Evolutionary conservation across 768 basidiomycete genomes (phyloP), one percentile per base, ranked within the genome.

Genomic region (Tylopilus sp.): DNA sequence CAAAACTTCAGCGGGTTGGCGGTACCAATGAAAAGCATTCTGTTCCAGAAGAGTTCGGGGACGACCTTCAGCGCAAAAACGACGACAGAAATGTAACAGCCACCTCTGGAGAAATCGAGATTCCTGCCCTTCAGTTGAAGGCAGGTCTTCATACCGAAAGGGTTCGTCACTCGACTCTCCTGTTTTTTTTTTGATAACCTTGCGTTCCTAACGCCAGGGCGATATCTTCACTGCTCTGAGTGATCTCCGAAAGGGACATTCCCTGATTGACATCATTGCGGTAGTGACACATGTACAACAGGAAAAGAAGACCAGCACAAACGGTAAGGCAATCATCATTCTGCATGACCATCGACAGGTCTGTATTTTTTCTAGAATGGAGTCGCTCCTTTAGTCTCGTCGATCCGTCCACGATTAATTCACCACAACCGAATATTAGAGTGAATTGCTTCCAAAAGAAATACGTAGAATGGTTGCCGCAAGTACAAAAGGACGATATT

Each of bases 361-460:
- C 38, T 22, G 31, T 25, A n/a, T 47, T 30, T 41, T 17, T 48
- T 52, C 16, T 52, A 87, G 85, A 84, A 31, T 78, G 71, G 73
- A 60, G 50, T 57, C 64, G 74, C 38, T 75, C 67, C 30, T 52
- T 87, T 17, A 65, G 65, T 11, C 62, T 87, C 16, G 73, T 78
- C 9, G 86, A 87, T 58, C 77, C 80, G 4, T 81, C 81, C 25
- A 66, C 66, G n/a, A 57, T 63, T 26, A 58, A 65, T n/a, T 66
- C 25, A 10, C 45, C 62, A 6, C 48, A 38, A 26, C 53, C 41
- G 6, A 66, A 65, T n/a, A 55, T 76, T 43, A 70, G 47, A 54
- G 65, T 78, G 24, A 84, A 75, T 43, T 81, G 78, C 48, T 89
- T 89, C 60, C 74, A 77, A 7, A 74, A 74, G 56, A 71, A 68